Evolutionary conservation across 2,329 filamentous ascomycete species (phyloP), one percentile per base, ranked within the genome.

Genomic region (Calonectria pseudoreteaudii): DNA sequence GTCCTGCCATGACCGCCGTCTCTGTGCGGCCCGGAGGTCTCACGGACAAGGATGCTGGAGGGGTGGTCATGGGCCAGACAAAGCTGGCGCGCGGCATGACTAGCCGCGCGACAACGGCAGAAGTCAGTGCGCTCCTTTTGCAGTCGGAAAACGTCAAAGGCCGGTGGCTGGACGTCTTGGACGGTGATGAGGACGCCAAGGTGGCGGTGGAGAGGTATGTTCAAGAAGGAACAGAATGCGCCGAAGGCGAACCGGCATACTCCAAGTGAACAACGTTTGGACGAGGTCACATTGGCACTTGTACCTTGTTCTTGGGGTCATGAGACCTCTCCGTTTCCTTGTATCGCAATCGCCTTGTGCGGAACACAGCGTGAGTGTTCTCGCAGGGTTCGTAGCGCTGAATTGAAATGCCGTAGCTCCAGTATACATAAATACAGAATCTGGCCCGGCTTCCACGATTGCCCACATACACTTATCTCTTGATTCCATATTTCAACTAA

Each of bases 41-140:
- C 75, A 88, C 84, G 9, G 82, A 88, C 66, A 87, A 88, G 47
- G 83, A 86, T 0, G 89, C 82, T 1, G 86, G 86, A 1, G 80
- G 80, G 11, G 84, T 88, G 5, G 80, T 84, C 73, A 80, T 89
- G 31, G 87, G 88, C 20, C 85, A 83, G 78, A 86, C 84, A 6
- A 80, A 81, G 68, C 73, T 70, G 4, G 77, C 82, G 3, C 76
- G 75, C 28, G 87, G 87, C 2, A 81, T 83, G 11, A 87, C 90
- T 60, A 88, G 86, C 67, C 86, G 91, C 5, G 89, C 87, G 38
- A 88, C 90, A 78, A 91, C 93, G 4, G 92, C 91, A 13, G 82
- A 84, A 68, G 86, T 90, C 2, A 86, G 88, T 4, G 88, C 89
- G 8, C 82, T 87, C 79, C 83, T 91, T 44, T 66, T 80, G 76